phyloP scores from a whole-genome alignment of 1,284 basidiomycete genomes.

The Amylostereum areolatum region DNA sequence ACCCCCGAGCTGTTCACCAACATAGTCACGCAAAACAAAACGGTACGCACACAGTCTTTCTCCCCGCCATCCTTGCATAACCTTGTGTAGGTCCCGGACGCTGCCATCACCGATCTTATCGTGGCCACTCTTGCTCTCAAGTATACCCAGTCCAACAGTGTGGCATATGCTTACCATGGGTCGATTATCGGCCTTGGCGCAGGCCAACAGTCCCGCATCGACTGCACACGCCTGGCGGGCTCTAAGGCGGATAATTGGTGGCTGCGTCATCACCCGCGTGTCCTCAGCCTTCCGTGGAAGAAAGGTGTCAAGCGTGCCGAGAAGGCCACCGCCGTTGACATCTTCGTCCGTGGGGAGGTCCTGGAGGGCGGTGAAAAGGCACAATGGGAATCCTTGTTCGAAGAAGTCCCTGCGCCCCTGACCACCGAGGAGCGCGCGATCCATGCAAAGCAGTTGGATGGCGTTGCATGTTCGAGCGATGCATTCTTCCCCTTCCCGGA shows the following conservation, averaged over 20 bases:
- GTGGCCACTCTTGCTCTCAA: conserved; percentile 96
- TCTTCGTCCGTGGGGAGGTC: conserved; percentile 89
- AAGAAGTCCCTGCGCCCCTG: conserved; percentile 65
- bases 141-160: conserved; percentile 99
- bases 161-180: conserved; percentile 92
- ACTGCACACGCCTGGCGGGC: conserved; percentile 97
- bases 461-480: conserved; percentile 90
- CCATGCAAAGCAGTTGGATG: conserved; percentile 71
- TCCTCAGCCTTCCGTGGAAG: conserved; percentile 91
- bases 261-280: conserved; percentile 94
- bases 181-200: conserved; percentile 95
- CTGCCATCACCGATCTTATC: conserved; percentile 81
- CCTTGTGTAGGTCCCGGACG: conserved; percentile 53
- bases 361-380: conserved; percentile 84
- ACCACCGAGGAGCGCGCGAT: conserved; percentile 67
- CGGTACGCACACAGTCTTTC: conserved; percentile 38
- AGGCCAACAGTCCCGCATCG: conserved; percentile 97
- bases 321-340: conserved; percentile 96
- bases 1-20: conserved; percentile 80
- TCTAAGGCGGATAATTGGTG: conserved; percentile 99
- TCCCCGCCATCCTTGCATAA: neutral
- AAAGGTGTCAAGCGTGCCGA: conserved; percentile 97
- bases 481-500: conserved; percentile 99
- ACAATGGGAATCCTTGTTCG: conserved; percentile 92
- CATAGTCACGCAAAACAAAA: conserved; percentile 84